phyloP scores from a whole-genome alignment of 2,329 filamentous ascomycete genomes.

The Fusarium piperis region DNA sequence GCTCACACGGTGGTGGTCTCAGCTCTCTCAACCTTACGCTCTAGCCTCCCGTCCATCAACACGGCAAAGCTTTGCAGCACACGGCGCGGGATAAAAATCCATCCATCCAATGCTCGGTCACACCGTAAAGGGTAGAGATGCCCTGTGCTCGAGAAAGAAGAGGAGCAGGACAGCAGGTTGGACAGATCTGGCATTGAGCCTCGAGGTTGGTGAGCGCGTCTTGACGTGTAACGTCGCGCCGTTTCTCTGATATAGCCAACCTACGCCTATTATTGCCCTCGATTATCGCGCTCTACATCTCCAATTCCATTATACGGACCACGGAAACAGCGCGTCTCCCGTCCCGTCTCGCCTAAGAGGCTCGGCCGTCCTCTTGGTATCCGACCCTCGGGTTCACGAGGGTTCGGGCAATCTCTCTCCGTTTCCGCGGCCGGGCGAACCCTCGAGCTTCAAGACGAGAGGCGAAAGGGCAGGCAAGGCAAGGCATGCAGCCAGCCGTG shows the following conservation, averaged over 20 bases:
- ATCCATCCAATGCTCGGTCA: slow-evolving; percentile 6
- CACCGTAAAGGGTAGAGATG: slow-evolving; percentile 7
- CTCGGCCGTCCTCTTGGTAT: slow-evolving; percentile 8
- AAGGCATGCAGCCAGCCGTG: background rate
- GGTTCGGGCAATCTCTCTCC: background rate
- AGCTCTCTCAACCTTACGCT: slow-evolving; percentile 22
- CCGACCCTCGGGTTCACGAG: background rate
- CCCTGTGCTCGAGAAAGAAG: background rate
- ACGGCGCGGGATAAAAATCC: slow-evolving; percentile 8
- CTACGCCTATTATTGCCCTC: slow-evolving; percentile 5
- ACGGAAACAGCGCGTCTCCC: background rate
- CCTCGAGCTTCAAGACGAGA: background rate
- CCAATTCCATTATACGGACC: background rate
- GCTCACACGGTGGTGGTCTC: slow-evolving; percentile 28
- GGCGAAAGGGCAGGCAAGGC: background rate
- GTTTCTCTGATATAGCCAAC: slow-evolving; percentile 7
- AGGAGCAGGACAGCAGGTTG: background rate
- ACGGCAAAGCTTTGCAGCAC: slow-evolving; percentile 13
- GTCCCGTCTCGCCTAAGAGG: slow-evolving; percentile 18
- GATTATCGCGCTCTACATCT: slow-evolving; percentile 1
- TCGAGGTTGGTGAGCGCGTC: slow-evolving; percentile 7
- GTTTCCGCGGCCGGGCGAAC: background rate
- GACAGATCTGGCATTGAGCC: background rate
- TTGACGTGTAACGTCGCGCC: slow-evolving; percentile 20
- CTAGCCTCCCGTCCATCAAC: slow-evolving; percentile 7